Base-by-base conservation (phyloP, 345 rosid genomes). In the Lumnitzera littorea region DNA sequence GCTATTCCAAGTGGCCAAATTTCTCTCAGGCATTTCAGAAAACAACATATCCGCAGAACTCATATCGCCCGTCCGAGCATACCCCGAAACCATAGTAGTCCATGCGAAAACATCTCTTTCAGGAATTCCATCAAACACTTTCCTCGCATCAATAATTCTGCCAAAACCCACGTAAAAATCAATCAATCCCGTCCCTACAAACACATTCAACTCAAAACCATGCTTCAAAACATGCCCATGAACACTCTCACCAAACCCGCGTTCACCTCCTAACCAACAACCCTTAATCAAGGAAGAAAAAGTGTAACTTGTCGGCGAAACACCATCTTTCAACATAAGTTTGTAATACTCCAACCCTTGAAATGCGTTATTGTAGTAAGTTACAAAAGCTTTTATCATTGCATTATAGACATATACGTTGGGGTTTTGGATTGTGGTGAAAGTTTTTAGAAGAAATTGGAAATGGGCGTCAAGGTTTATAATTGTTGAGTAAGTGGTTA, bases 371-470 rank as follows among this genome's bases (percentile, higher is more conserved):
- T 60, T 48, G 50, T 78, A 68, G 25, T 59, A 71, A 29, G 36
- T 29, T 56, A 74, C 73, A 31, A 81, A 68, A 62, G 81, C 87
- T 69, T 74, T 72, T 58, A 84, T 76, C 69, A 84, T 63, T 2
- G 94, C 96, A 65, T 88, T 91, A 56, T 88, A 85, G 27, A 85
- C 91, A 57, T 77, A 88, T 29, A 66, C 84, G 60, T 85, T 91
- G 69, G 87, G 87, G 46, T 64, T 63, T 13, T 70, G 68, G 75
- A 84, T 68, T 53, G 72, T 78, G 73, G 69, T 54, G 66, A 83
- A 78, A 51, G 82, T 80, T 55, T 62, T 60, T 72, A 80, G 54
- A 0, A 82, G 83, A 58, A 75, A 80, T 56, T 81, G 75, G 23
- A 76, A 24, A 51, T 68, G 69, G 16, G 62, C 29, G 36, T 29